Evolutionary conservation across 257 asterid species (phyloP), one percentile per base, ranked within the genome.

Genomic region (Catharanthus roseus): DNA sequence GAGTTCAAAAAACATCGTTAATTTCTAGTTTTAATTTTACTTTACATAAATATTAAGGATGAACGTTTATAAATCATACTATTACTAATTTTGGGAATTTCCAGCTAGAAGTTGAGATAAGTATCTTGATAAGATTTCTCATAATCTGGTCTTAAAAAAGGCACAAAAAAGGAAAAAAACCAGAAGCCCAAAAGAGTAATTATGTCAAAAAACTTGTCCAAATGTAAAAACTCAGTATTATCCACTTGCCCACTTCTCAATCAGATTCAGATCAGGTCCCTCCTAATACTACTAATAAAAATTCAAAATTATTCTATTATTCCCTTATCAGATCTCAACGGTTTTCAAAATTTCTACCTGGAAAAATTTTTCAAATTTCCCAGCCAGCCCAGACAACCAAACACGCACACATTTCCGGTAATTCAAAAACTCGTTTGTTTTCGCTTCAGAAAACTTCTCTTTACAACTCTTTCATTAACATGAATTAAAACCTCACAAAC

Each of bases 281-380:
- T 18, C 39, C 29, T 42, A 28, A 28, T 29, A 28, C 18, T 54
- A n/a, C n/a, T 38, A 38, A 38, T 3, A 38, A 3, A 77, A 78
- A 64, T 79, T 87, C 76, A 82, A 77, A n/a, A 79, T n/a, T 49
- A 39, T 50, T n/a, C 47, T 73, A 45, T n/a, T n/a, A n/a, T 49
- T 68, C 13, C 67, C 67, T 56, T n/a, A 75, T 76, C 80, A 73
- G 84, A 82, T 82, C 81, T 83, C 77, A 79, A 80, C 87, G 92
- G 91, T 76, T 85, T 75, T 55, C 70, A 57, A 44, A 61, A 65
- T 57, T 77, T 70, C 65, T 29, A 18, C 39, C 71, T 70, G 16
- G 16, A 63, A 65, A 47, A 49, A 66, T 75, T 38, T 38, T 38
- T 73, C 79, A 80, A 80, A 73, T 51, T 82, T 67, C 4, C 39